Percentiles rank a stretch among this genome's conserved stretches.
phyloP scores from a whole-genome alignment of 495 filamentous ascomycete genomes.

The Cercophora samala region DNA sequence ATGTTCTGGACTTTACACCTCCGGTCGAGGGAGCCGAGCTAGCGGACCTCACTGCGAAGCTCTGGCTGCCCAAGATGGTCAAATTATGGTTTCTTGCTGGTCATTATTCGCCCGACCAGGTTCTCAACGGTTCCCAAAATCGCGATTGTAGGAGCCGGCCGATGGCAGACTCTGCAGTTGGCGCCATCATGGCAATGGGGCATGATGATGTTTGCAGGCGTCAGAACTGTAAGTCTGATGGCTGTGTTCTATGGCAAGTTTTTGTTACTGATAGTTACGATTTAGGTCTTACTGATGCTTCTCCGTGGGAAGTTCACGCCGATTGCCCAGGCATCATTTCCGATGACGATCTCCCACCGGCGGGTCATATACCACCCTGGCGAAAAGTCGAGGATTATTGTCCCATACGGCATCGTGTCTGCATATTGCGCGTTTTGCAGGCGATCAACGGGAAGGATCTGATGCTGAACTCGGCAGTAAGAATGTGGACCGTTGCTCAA shows the following conservation, averaged over 20 bases:
- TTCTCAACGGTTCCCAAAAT: slow-evolving; percentile 12
- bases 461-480: slow-evolving; percentile 60
- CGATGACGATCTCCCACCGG: not conserved
- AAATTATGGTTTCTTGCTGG: slow-evolving; percentile 49
- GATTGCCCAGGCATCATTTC: slow-evolving; percentile 23
- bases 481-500: slow-evolving; percentile 60
- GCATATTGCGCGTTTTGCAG: slow-evolving; percentile 56
- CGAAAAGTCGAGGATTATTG: slow-evolving; percentile 56
- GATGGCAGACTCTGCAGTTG: slow-evolving; percentile 27
- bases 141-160: slow-evolving; percentile 11
- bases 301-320: slow-evolving; percentile 16
- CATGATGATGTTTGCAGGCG: slow-evolving; percentile 36
- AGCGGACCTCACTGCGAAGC: slow-evolving; percentile 52
- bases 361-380: slow-evolving; percentile 19
- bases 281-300: slow-evolving; percentile 20
- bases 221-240: slow-evolving; percentile 16
- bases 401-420: slow-evolving; percentile 55
- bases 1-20: slow-evolving; percentile 61
- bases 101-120: slow-evolving; percentile 32
- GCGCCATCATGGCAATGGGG: slow-evolving; percentile 28
- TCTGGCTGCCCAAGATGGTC: slow-evolving; percentile 56
- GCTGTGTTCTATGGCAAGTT: not conserved
- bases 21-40: slow-evolving; percentile 57
- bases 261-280: not conserved
- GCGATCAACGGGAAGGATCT: slow-evolving; percentile 49